Evolutionary conservation across 2,329 filamentous ascomycete species (phyloP).

Genomic region (Neopestalotiopsis clavispora): DNA sequence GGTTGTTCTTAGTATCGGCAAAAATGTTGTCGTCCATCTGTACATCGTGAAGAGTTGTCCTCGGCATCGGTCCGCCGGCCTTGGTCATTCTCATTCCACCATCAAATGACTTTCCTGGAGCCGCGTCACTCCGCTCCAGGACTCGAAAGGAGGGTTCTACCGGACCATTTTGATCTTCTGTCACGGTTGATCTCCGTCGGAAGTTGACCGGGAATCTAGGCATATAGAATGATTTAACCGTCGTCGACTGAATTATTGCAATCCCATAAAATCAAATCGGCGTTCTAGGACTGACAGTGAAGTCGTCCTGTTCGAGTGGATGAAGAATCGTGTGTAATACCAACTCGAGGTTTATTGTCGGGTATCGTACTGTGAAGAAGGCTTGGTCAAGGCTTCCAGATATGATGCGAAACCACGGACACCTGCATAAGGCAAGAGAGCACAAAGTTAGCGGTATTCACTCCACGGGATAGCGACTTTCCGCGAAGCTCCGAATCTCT

Average conservation of each 20-base stretch:
- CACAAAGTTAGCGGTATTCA: constrained; percentile 37
- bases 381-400: constrained; percentile 9
- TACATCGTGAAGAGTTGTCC: constrained; percentile 42
- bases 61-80: constrained; percentile 43
- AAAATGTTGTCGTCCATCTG: constrained; percentile 61
- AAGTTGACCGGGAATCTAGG: constrained; percentile 67
- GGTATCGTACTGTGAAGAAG: background rate
- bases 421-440: constrained; percentile 40
- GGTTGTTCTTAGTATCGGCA: constrained; percentile 58
- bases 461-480: constrained; percentile 29
- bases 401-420: constrained; percentile 34
- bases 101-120: constrained; percentile 54
- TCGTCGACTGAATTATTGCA: constrained; percentile 17
- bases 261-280: constrained; percentile 14
- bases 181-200: constrained; percentile 64
- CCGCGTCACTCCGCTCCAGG: constrained; percentile 56
- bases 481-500: constrained; percentile 26
- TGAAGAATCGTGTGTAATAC: background rate
- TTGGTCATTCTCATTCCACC: constrained; percentile 50
- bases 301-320: background rate
- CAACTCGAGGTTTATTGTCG: background rate
- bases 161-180: constrained; percentile 57
- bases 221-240: constrained; percentile 53
- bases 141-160: constrained; percentile 62
- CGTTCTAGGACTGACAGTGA: background rate